Evolutionary conservation across 2,329 filamentous ascomycete genomes (phyloP).

Genomic region (Colletotrichum karsti): DNA sequence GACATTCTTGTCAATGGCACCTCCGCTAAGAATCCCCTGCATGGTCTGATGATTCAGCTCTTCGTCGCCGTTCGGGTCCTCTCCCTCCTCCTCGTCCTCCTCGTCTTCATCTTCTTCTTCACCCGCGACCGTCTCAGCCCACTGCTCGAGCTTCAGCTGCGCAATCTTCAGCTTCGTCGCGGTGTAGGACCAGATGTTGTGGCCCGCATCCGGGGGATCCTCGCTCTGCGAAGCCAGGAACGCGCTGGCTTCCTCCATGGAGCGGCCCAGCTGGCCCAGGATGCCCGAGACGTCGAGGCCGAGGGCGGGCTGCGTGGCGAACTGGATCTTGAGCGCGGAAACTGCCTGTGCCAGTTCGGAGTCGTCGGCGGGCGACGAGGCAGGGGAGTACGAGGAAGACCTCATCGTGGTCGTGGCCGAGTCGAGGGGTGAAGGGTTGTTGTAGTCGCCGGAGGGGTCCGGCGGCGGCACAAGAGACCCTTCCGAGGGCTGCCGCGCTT

Average conservation of each 20-base stretch:
- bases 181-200: conserved; percentile 57
- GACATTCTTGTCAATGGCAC: not conserved
- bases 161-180: conserved; percentile 56
- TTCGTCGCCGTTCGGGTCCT: not conserved
- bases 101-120: not conserved
- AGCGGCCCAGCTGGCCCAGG: conserved; percentile 47
- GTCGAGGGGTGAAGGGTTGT: not conserved
- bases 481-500: not conserved
- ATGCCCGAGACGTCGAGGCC: conserved; percentile 53
- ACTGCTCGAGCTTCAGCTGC: conserved; percentile 54
- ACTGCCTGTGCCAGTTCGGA: conserved; percentile 47
- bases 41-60: not conserved
- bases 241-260: conserved; percentile 53
- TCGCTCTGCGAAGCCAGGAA: conserved; percentile 40
- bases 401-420: not conserved
- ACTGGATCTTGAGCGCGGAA: conserved; percentile 47
- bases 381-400: not conserved
- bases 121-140: conserved; percentile 52
- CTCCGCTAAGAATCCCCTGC: not conserved
- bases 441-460: not conserved
- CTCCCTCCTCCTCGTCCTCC: not conserved
- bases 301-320: conserved; percentile 53
- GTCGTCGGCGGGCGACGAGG: not conserved
- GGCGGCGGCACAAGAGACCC: not conserved
- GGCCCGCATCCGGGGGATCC: conserved; percentile 44